Base-by-base conservation (phyloP, 176 grass and related monocot genomes). In the Oryza rufipogon region DNA sequence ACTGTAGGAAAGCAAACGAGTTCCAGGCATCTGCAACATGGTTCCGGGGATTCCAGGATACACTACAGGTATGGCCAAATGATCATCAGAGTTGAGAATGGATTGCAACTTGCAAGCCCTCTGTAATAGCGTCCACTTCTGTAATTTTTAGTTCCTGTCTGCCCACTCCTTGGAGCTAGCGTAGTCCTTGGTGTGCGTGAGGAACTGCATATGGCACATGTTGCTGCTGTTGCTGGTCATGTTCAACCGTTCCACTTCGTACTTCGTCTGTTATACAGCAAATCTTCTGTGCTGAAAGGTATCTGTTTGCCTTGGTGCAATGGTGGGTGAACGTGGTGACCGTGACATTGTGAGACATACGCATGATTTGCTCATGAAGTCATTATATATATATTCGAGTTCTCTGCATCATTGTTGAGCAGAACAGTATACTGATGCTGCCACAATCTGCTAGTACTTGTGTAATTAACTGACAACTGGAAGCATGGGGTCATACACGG, bases 11-110 rank as follows among this genome's bases (percentile, higher is more conserved):
- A 74, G 61, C 30, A 64, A 60, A 61, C 16, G 9, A 60, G 60
- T 14, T 68, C 30, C 9, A 36, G 68, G 44, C 28, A 51, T 54
- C 8, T 33, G 34, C 15, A 11, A 70, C 13, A 61, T 61, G 34
- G 7, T 14, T 41, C 51, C 61, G 6, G 22, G 47, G 51, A 44
- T 48, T 60, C 48, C 49, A n/a, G 19, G 66, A 51, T 70, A 70
- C 11, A n/a, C 9, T 70, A 51, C 38, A 89, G 82, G 82, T 89
- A 85, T 70, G 63, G 9, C 46, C 11, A 19, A 51, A 48, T 30
- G 10, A 61, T 47, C 28, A 75, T 80, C 39, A 56, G 32, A 16
- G 12, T 10, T 66, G 16, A 32, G 15, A 52, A n/a, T 68, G 39
- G 3, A 39, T 42, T 66, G 71, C 65, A 46, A 68, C 28, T 33